A percentile compares a stretch with the other conserved stretches of the same genome.
These are phyloP conservation scores for Theileria orientalis DNA, from an alignment of 169 alveolate genomes.

Conservation along the genomic window DNA sequence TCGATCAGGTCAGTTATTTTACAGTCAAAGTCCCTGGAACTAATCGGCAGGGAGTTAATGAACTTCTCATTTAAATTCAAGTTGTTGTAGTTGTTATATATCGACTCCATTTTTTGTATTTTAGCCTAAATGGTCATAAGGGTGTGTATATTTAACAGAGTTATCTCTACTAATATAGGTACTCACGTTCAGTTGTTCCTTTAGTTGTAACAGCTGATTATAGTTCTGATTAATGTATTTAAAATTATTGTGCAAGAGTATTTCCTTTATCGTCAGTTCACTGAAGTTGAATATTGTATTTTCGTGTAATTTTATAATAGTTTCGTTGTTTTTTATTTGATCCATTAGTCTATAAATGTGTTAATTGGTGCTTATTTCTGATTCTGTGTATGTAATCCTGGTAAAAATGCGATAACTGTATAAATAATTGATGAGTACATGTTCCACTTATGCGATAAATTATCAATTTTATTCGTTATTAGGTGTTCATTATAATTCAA, in stretches of 20 bases:
- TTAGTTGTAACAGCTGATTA: constrained; percentile 25
- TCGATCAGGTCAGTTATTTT: neutral
- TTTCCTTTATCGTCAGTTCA: constrained; percentile 30
- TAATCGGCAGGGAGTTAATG: neutral
- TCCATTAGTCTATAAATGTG: no score
- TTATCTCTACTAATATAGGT: neutral
- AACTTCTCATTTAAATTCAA: neutral
- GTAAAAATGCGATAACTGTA: no score
- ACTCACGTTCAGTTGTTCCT: constrained; percentile 13
- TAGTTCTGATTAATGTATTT: constrained; percentile 47
- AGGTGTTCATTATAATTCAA: no score
- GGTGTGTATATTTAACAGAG: no score
- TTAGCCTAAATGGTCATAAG: neutral
- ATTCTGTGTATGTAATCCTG: no score
- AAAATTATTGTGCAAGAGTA: constrained; percentile 39
- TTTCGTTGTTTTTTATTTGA: constrained; percentile 9
- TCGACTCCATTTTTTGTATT: constrained; percentile 39
- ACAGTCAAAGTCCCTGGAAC: neutral
- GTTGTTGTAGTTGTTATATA: constrained; percentile 29
- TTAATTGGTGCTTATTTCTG: no score
- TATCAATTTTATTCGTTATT: no score
- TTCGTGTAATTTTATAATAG: constrained; percentile 27
- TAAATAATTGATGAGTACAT: no score
- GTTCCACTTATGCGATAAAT: no score
- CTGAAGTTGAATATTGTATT: constrained; percentile 1